Conservation (phyloP, 352 stramenopile genomes). For the Pythium coloratum region DNA sequence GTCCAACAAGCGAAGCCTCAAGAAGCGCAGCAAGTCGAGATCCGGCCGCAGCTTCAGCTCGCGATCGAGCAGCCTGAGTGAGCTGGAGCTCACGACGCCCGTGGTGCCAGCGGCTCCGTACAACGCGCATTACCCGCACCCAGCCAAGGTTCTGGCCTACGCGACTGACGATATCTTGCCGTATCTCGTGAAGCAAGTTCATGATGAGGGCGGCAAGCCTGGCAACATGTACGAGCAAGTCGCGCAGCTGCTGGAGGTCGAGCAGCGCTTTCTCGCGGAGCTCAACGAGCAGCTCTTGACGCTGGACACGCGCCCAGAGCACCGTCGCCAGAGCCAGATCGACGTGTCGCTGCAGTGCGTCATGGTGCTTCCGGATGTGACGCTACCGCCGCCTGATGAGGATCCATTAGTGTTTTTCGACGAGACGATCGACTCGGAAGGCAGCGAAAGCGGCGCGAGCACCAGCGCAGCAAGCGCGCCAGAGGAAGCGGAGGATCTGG, state of each 20-base stretch:
- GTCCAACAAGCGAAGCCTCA: slow-evolving; percentile 24
- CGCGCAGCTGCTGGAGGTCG: slow-evolving; percentile 66
- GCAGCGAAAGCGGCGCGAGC: slow-evolving; percentile 5
- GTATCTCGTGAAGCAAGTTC: slow-evolving; percentile 51
- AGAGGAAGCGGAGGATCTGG: slow-evolving; percentile 23
- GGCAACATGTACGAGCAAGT: slow-evolving; percentile 44
- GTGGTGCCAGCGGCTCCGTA: slow-evolving; percentile 11
- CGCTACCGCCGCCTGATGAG: slow-evolving; percentile 54
- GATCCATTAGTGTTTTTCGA: slow-evolving; percentile 41
- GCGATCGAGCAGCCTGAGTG: slow-evolving; percentile 17
- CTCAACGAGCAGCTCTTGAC: slow-evolving; percentile 68
- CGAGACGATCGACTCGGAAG: slow-evolving; percentile 19
- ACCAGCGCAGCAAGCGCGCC: slow-evolving; percentile 20
- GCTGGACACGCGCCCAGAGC: slow-evolving; percentile 52
- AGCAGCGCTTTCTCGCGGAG: slow-evolving; percentile 51
- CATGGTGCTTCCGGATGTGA: slow-evolving; percentile 82
- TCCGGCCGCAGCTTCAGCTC: neutral
- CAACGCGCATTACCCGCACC: slow-evolving; percentile 66
- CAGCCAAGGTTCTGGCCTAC: slow-evolving; percentile 68
- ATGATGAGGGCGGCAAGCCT: neutral
- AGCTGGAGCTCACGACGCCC: slow-evolving; percentile 21
- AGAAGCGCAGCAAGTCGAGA: slow-evolving; percentile 20
- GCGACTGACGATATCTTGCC: slow-evolving; percentile 75
- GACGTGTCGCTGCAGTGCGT: slow-evolving; percentile 71
- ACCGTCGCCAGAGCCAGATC: slow-evolving; percentile 71